Evolutionary conservation across 768 basidiomycete genomes (phyloP), one percentile per base, ranked within the genome.

Genomic region (Amanita exitialis): DNA sequence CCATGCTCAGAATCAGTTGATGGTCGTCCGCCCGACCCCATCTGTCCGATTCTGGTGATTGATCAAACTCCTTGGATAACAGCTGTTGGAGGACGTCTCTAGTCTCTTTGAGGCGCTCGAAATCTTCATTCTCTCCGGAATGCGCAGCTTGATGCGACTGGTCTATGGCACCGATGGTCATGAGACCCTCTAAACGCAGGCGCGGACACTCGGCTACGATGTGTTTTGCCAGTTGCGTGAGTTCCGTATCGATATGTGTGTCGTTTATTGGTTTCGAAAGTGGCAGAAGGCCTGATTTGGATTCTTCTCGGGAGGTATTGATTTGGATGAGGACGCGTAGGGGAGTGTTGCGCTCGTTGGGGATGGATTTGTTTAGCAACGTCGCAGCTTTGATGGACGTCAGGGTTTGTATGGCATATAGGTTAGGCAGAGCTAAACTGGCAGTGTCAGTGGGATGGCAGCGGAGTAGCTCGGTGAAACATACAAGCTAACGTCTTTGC

Each of bases 301-400:
- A 73, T 48, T 80, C 83, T 62, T 98, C 96, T n/a, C 81, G 82
- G 0, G 94, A 97, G 6, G 95, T 98, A 66, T 99, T 99, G 62
- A 98, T 76, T 65, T 98, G 96, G 32, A 99, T 67, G 53, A 94
- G 78, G 50, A 98, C 76, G 62, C 89, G 80, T 6, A 99, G 78
- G 6, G 82, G 84, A 0, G 65, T 51, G 2, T 67, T 56, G 16
- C 86, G 77, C n/a, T 77, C 71, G 0, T 63, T 37, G 3, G 80
- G 73, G 16, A 94, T 72, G 1, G 81, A 73, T 59, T 85, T 89
- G 65, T 94, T 77, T 15, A 98, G 75, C 2, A 83, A 77, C 20
- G 76, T 80, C 12, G 95, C 94, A 9, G 82, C 77, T 64, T 93
- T 97, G 51, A 66, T 63, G 18, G 89, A 91, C 3, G 86, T 79